Evolutionary conservation across 148 eudicot genomes (phyloP), one percentile per base, ranked within the genome.

Genomic region (Heliosperma pusillum): DNA sequence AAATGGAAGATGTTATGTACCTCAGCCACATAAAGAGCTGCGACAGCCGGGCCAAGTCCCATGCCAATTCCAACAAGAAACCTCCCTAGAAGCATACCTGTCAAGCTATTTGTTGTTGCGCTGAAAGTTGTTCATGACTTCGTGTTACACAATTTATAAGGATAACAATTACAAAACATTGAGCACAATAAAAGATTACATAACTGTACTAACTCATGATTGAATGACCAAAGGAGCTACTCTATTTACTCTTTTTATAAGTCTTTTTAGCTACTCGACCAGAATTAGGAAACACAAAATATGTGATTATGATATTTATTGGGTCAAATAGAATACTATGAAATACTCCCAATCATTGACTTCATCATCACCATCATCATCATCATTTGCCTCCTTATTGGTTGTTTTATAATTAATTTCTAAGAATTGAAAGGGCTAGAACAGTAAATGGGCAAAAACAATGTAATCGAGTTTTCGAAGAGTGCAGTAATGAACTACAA

Each of bases 1-100:
- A 59, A 57, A n/a, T 3, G 10, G 0, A 66, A 33, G 8, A 61
- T 36, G 36, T 64, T 72, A 53, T n/a, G 52, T 84, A 93, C 98
- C 98, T 93, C 98, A 25, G 98, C 78, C 30, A 93, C 89, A 78
- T 93, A 93, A 56, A 93, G 93, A 79, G 98, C 89, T 73, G 93
- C 96, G 73, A 90, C 89, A 80, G 98, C 82, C 50, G 98, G 96
- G 70, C 98, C 96, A 77, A 90, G 79, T 76, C 96, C 98, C 96
- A 93, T 90, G 55, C 96, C 98, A 50, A 79, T 82, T 85, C 98
- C 98, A 72, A 93, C 96, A 71, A 88, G 82, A 69, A 93, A 87
- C 80, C 98, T 93, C 70, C 98, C 98, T 30, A 87, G 74, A 84
- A 93, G 96, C 96, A 93, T 93, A 59, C 86, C 87, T 21, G 76